These are phyloP conservation scores for Aspergillus carbonarius DNA, from an alignment of 2,329 filamentous ascomycete species.

Conservation along the genomic window DNA sequence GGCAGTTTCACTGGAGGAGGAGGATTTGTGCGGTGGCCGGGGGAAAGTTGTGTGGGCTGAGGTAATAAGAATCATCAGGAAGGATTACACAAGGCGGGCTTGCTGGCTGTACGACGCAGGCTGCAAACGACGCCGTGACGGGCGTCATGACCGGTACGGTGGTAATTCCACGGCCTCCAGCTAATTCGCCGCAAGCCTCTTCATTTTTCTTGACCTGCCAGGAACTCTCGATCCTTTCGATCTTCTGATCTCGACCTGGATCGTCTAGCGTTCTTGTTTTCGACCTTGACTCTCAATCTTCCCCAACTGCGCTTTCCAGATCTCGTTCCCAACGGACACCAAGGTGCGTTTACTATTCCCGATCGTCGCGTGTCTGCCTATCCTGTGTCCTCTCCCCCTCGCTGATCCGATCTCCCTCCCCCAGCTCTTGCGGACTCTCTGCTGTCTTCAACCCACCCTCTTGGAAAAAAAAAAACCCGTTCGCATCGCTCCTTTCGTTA, in stretches of 20 bases:
- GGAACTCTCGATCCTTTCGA: constrained; percentile 19
- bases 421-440: constrained; percentile 9
- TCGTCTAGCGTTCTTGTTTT: constrained; percentile 32
- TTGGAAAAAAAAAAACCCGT: constrained; percentile 2
- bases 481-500: constrained; percentile 4
- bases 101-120: background rate
- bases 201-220: constrained; percentile 28
- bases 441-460: constrained; percentile 3
- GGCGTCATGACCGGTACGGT: background rate
- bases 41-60: background rate
- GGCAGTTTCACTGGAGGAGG: too few relatives aligned
- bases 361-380: constrained; percentile 1
- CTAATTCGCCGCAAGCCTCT: constrained; percentile 24
- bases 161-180: constrained; percentile 33
- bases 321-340: background rate
- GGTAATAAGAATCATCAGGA: background rate
- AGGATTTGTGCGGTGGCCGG: background rate
- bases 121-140: constrained; percentile 6
- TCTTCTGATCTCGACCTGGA: constrained; percentile 31
- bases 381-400: constrained; percentile 1
- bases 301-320: background rate
- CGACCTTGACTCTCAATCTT: constrained; percentile 14
- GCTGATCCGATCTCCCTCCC: constrained; percentile 3
- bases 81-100: background rate
- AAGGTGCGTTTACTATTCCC: background rate